phyloP scores from a whole-genome alignment of 345 rosid species.

The Chamaenerion angustifolium region DNA sequence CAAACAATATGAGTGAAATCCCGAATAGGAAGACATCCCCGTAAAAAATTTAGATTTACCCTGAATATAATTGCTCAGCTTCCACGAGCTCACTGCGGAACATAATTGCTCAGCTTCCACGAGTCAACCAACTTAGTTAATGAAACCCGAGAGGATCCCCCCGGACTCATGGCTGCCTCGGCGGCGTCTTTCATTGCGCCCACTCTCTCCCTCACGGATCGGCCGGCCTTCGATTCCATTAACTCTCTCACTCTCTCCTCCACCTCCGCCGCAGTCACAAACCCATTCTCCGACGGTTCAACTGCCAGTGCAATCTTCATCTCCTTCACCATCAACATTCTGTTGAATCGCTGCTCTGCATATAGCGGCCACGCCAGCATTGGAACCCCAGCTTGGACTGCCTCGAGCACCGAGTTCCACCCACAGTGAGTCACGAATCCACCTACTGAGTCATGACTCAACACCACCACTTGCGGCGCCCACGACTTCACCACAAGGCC shows the following conservation, averaged over 20 bases:
- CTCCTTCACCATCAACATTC: constrained; percentile 20
- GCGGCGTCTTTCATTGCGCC: constrained; percentile 9
- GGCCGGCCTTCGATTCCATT: constrained; percentile 19
- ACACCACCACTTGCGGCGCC: constrained; percentile 48
- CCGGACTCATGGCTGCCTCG: constrained; percentile 5
- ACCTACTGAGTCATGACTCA: constrained; percentile 34
- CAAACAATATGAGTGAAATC: too few relatives aligned
- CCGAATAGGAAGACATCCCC: too few relatives aligned
- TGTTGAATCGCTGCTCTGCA: constrained; percentile 29
- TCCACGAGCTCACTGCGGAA: too few relatives aligned
- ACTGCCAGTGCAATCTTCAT: constrained; percentile 16
- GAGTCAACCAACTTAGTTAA: constrained; percentile 8
- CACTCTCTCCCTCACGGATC: constrained; percentile 10
- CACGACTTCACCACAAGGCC: constrained; percentile 42
- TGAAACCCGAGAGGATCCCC: constrained; percentile 14
- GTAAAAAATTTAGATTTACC: too few relatives aligned
- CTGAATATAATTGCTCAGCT: too few relatives aligned
- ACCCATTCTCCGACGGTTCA: constrained; percentile 13
- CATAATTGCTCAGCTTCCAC: constrained; percentile 2
- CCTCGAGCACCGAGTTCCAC: constrained; percentile 57
- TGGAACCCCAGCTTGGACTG: constrained; percentile 35
- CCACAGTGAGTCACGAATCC: constrained; percentile 68
- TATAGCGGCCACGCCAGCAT: constrained; percentile 47
- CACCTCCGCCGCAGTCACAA: constrained; percentile 20
- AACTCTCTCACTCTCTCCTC: constrained; percentile 19